Evolutionary conservation across 305 asterid genomes (phyloP).

Genomic region (Caryopteris hybrid): DNA sequence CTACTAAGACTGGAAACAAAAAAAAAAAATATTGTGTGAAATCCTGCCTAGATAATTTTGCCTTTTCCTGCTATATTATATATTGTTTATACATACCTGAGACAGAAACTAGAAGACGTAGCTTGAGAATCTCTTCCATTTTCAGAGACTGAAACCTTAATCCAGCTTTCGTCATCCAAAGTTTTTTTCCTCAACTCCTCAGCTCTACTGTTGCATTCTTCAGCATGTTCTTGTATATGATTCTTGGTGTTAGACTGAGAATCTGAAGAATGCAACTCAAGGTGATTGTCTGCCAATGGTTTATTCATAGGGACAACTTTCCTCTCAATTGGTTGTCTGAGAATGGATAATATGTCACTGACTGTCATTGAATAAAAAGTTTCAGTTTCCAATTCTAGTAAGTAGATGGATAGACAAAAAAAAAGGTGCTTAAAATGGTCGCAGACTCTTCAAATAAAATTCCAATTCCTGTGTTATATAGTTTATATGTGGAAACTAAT

Average conservation of each 20-base stretch:
- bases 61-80: not conserved
- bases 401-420: conserved; percentile 1
- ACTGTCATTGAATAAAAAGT: conserved; percentile 40
- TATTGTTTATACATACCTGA: conserved; percentile 28
- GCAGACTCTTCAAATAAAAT: not conserved
- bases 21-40: not conserved
- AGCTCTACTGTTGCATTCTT: conserved; percentile 22
- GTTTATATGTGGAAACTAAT: too few species aligned
- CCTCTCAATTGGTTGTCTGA: conserved; percentile 51
- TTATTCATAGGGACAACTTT: conserved; percentile 29
- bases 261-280: conserved; percentile 31
- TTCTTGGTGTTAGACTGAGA: conserved; percentile 30
- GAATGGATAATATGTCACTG: conserved; percentile 64
- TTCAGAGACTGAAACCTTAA: conserved; percentile 19
- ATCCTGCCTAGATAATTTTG: not conserved
- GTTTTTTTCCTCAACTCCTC: too few species aligned
- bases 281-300: conserved; percentile 24
- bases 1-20: not conserved
- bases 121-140: conserved; percentile 25
- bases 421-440: conserved; percentile 1
- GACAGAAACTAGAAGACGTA: conserved; percentile 27
- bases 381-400: conserved; percentile 14
- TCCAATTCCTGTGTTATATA: not conserved
- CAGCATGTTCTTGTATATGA: conserved; percentile 25
- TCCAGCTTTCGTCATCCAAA: too few species aligned